These are phyloP conservation scores for Suillus lakei DNA, from an alignment of 768 basidiomycete genomes.

Conservation along the genomic window DNA sequence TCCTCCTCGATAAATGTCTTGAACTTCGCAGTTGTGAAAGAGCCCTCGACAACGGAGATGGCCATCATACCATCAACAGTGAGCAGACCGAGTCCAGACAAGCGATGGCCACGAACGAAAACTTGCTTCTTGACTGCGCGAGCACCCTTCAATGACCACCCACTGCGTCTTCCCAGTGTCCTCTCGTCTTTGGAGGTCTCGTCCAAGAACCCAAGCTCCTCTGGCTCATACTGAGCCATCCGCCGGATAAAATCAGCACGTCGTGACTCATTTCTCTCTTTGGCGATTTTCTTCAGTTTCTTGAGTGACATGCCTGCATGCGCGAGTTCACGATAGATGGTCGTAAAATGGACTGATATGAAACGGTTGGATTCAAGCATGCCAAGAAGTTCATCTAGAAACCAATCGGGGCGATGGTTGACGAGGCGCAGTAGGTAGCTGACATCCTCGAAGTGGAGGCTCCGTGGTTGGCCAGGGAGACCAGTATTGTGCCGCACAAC, in stretches of 20 bases:
- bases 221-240: conserved; percentile 35
- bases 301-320: conserved; percentile 32
- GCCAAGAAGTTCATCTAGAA: conserved; percentile 37
- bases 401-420: conserved; percentile 32
- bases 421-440: conserved; percentile 30
- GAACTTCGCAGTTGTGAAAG: conserved; percentile 21
- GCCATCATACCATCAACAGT: no score
- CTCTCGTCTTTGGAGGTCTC: conserved; percentile 39
- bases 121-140: conserved; percentile 28
- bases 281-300: conserved; percentile 38
- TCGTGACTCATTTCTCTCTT: conserved; percentile 30
- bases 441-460: conserved; percentile 23
- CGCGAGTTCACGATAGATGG: conserved; percentile 35
- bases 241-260: conserved; percentile 28
- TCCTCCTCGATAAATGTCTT: conserved; percentile 25
- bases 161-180: conserved; percentile 23
- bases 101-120: no score
- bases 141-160: conserved; percentile 28
- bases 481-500: conserved; percentile 6
- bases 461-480: no score
- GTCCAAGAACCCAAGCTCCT: conserved; percentile 41
- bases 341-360: conserved; percentile 38
- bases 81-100: no score
- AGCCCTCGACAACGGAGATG: no score
- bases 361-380: conserved; percentile 19